Base-by-base conservation (phyloP, 148 eudicot species). In the Chenopodium formosanum region DNA sequence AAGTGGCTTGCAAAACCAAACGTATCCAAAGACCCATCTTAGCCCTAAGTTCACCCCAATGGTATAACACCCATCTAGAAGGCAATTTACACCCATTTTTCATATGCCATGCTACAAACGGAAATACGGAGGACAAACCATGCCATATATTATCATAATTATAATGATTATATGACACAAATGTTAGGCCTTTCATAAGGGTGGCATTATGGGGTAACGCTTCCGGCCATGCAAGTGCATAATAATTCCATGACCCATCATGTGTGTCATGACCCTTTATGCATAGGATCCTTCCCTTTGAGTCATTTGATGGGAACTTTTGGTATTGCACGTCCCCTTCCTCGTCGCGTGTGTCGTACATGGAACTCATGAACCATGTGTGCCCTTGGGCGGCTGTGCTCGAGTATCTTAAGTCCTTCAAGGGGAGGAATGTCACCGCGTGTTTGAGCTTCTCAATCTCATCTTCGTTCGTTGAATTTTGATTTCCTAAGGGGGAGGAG, bases 361-460 rank as follows among this genome's bases (percentile, higher is more conserved):
- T 32, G 73, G 95, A 87, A 81, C 98, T 94, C 98, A 93, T 93
- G 94, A 93, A 93, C 97, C 94, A 93, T 27, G 97, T 93, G 87
- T 93, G 97, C 46, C 92, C 97, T 20, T 75, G 75, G 1, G 71
- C 87, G 58, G 97, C 88, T 6, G 88, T 27, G 9, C 71, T 58
- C 1, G 91, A 2, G 79, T 81, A 94, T 22, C 95, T 82, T 37
- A 94, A 79, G 85, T 94, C 97, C 74, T 92, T 94, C 2, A 94
- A 70, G 2, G 95, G 98, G 31, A 94, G 90, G 62, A 92, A 94
- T 2, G 94, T 92, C 82, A 94, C 91, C 1, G 89, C 76, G 2
- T 73, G 68, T 0, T 87, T 88, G 31, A 94, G 90, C 73, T 82
- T 90, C n/a, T 88, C 83, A 9, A 27, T 78, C 0, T 40, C 8